Conservation (phyloP, 176 grass and related monocot species). For the Bonia amplexicaulis region DNA sequence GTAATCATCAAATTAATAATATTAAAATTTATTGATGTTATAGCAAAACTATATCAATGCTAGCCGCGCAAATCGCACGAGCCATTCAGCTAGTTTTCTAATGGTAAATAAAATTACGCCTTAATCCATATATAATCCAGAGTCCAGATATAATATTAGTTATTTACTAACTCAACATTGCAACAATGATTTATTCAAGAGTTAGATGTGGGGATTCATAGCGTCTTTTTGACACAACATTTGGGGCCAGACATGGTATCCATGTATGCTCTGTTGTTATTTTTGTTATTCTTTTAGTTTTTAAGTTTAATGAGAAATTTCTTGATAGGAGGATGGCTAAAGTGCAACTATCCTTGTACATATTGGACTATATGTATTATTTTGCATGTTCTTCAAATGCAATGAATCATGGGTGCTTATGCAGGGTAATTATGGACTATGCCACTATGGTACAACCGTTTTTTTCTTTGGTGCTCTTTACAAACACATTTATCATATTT, state of each 20-base stretch:
- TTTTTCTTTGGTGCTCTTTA: not conserved
- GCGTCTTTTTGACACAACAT: not conserved
- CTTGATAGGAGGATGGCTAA: not conserved
- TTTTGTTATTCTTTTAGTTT: not conserved
- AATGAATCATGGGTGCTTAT: not conserved
- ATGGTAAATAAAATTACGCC: not conserved
- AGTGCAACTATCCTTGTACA: not conserved
- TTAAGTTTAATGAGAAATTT: not conserved
- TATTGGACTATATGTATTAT: not conserved
- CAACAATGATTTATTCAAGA: not conserved
- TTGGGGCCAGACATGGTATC: not conserved
- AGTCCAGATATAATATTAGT: not conserved
- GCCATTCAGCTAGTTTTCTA: slow-evolving; percentile 5
- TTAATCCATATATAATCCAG: not conserved
- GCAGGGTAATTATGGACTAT: not conserved
- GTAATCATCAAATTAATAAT: not conserved
- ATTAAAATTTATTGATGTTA: not conserved
- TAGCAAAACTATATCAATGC: not conserved
- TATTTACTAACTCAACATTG: not conserved
- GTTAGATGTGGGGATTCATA: not conserved
- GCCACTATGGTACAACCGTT: not conserved
- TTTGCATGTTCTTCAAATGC: not conserved
- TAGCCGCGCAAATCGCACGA: not conserved
- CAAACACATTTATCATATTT: not conserved
- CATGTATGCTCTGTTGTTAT: not conserved